Base-by-base conservation (phyloP, 768 basidiomycete species). In the Xerocomellus intermedius region DNA sequence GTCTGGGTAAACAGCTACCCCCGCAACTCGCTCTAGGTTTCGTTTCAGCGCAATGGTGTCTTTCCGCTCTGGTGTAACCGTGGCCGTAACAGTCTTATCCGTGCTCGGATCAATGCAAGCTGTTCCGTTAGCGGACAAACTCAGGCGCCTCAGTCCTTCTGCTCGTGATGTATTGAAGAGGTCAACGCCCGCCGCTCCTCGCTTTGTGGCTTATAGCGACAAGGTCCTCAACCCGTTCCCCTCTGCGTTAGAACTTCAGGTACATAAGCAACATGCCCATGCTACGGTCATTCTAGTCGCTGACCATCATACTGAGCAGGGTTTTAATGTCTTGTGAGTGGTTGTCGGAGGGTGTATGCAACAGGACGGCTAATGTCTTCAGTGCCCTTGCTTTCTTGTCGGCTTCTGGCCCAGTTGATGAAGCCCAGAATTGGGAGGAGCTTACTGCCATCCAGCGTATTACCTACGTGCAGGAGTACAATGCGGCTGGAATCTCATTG, bases 401-500 rank as follows among this genome's bases (percentile, higher is more conserved):
- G 16, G 62, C 65, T 10, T 67, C 68, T 16, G 80, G 81, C 4
- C 61, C 78, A 0, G 74, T 62, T 44, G 79, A 82, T 55, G 63
- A 81, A 67, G 81, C 79, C 7, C 65, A 68, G 47, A 75, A 75
- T 54, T 82, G 79, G 80, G 62, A 73, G 24, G 60, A 61, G 35
- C 68, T 82, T 3, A 65, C 73, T 2, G 69, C 70, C 5, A 57
- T 58, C 16, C 65, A 79, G 33, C 76, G 82, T 28, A 55, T 74
- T 13, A 35, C 73, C 14, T 74, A 79, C 61, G 68, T 81, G 55
- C 57, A 75, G 1, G 73, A 79, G 53, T 85, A 84, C 62, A 73
- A 72, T 22, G 74, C 77, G 0, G 82, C 82, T 7, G 83, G 83
- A 19, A 83, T 84, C 64, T 79, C 78, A 21, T 62, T 86, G 43